Base-by-base conservation (phyloP, 371 early-diverging fungal species). In the Syncephalastrum racemosum region DNA sequence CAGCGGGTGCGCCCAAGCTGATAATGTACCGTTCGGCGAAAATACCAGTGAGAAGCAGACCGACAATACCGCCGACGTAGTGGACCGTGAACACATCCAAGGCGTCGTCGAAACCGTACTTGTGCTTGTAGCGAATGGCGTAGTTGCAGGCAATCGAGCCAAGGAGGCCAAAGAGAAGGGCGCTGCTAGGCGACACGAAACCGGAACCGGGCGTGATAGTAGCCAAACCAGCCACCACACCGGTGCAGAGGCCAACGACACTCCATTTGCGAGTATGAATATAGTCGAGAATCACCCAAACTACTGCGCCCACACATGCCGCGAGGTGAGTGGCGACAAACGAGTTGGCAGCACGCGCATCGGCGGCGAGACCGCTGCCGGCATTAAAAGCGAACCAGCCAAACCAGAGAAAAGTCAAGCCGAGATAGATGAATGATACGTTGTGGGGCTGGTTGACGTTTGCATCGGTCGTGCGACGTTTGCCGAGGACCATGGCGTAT, bases 221-320 rank as follows among this genome's bases (percentile, higher is more conserved):
- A 12, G 90, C 93, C 42, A 92, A 73, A n/a, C 90, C 94, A n/a
- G 87, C 86, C 6, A 91, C 87, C 4, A 87, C 92, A 42, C 94
- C 94, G 2, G 88, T 85, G 75, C 92, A 92, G 60, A 89, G 85
- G 16, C 90, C 92, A 31, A 94, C 81, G 54, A 86, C 82, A 4
- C 92, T 88, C 60, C 87, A 73, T 71, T 87, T 87, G 50, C 71
- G 69, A 44, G 78, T 64, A 59, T 76, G 66, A 39, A 80, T 71
- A 68, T 83, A 90, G 57, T 90, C 91, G 62, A 84, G 67, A 24
- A 86, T 46, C 20, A 89, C 77, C 90, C 90, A 92, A 22, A 88
- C 73, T 42, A 91, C 44, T 16, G 85, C 87, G 16, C 82, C 91
- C 13, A 85, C 71, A 40, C 86, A 84, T 19, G 87, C 89, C 5